These are phyloP conservation scores for Emmonsiellopsis sp. DNA, from an alignment of 2,329 filamentous ascomycete genomes.

Conservation along the genomic window DNA sequence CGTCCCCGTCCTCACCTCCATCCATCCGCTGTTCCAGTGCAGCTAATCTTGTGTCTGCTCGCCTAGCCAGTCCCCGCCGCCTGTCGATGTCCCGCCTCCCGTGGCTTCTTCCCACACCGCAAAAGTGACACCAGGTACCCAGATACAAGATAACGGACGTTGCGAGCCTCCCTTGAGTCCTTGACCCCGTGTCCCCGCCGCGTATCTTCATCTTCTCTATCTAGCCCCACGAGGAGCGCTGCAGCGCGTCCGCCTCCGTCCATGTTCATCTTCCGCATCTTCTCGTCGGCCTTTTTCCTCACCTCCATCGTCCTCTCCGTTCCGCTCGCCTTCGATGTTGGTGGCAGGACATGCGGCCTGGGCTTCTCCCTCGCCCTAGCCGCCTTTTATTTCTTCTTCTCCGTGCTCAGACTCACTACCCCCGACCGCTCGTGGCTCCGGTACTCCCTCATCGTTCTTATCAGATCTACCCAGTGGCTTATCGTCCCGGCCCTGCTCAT, in stretches of 20 bases:
- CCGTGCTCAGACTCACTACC: constrained; percentile 66
- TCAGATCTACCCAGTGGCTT: constrained; percentile 75
- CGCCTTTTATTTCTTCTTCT: constrained; percentile 84
- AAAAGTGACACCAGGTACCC: too few species aligned
- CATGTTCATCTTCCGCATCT: constrained; percentile 76
- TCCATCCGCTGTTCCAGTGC: too few species aligned
- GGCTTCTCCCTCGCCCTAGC: constrained; percentile 87
- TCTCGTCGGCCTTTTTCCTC: constrained; percentile 77
- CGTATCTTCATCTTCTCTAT: neutral
- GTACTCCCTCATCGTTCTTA: constrained; percentile 57
- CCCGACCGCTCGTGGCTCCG: constrained; percentile 69
- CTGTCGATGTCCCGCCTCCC: too few species aligned
- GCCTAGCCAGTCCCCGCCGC: too few species aligned
- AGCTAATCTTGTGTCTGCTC: too few species aligned
- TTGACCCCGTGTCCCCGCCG: neutral
- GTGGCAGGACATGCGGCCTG: constrained; percentile 84
- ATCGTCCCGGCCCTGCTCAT: constrained; percentile 80
- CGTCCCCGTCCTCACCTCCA: too few species aligned
- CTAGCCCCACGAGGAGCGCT: neutral
- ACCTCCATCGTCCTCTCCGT: constrained; percentile 90
- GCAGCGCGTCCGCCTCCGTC: constrained; percentile 21
- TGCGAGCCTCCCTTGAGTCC: too few species aligned
- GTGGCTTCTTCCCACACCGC: too few species aligned
- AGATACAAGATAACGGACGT: too few species aligned
- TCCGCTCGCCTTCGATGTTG: constrained; percentile 95